Base-by-base conservation (phyloP, 768 basidiomycete genomes). In the Lactifluus subvellereus region DNA sequence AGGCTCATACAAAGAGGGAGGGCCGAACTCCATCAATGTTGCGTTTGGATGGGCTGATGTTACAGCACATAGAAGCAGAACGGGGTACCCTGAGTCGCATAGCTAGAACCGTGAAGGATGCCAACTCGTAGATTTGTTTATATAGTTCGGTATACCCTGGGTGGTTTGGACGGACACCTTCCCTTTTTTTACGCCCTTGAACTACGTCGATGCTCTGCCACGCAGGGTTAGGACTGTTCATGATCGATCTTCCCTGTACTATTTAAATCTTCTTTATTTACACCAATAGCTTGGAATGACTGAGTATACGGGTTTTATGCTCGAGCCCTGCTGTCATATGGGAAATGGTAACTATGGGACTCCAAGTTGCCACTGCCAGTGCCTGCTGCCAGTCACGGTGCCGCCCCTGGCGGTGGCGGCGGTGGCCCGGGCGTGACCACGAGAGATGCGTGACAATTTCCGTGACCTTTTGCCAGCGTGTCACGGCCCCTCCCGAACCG, bases 11-110 rank as follows among this genome's bases (percentile, higher is more conserved):
- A 61, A 70, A 69, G 38, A 75, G 73, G 56, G 75, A 78, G 66
- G 75, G 71, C 48, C 80, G 79, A 63, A 77, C 83, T 66, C 85
- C 88, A 72, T 84, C 84, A 33, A 71, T 86, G 64, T 78, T 75
- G 74, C 82, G 79, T 74, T 75, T 93, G 66, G 89, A 93, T 71
- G 91, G 89, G 65, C 81, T 94, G 84, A 75, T 94, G 57, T 75
- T 85, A 58, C 85, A 87, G 72, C 91, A 94, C 71, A 88, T 93
- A 77, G 88, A 89, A 74, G 80, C 85, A 57, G 91, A 94, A 75
- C 85, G 84, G 76, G 87, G 91, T 70, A 85, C 83, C 38, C 79
- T 94, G 69, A 87, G 82, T 76, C 79, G 84, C 74, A 91, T 94
- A 71, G 86, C 91, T 57, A 74, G 71, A 68, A 79, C 69, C 53